A percentile compares a stretch with the other conserved stretches of the same genome.
Conservation (phyloP, 2,329 filamentous ascomycete species). For the Penicillium paneum region DNA sequence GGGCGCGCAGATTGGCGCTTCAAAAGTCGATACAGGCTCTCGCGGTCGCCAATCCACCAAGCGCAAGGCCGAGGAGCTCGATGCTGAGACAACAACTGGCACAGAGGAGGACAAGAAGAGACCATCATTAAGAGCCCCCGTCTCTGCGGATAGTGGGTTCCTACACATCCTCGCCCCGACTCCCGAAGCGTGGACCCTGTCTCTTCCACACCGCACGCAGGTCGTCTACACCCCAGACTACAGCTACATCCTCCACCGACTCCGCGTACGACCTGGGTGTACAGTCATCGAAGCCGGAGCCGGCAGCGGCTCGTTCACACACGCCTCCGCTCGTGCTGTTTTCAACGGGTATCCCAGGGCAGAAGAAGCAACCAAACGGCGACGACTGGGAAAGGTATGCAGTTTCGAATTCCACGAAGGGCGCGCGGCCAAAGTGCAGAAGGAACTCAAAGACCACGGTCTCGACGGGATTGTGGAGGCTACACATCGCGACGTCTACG, state of each 20-base stretch:
- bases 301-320: constrained; percentile 52
- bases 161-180: constrained; percentile 50
- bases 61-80: constrained; percentile 46
- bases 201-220: constrained; percentile 52
- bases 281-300: constrained; percentile 52
- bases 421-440: constrained; percentile 40
- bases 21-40: constrained; percentile 87
- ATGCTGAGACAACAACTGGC: constrained; percentile 28
- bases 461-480: constrained; percentile 45
- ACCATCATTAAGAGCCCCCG: constrained; percentile 29
- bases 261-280: constrained; percentile 46
- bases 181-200: constrained; percentile 50
- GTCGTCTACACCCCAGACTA: constrained; percentile 55
- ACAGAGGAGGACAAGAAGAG: constrained; percentile 26
- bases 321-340: constrained; percentile 49
- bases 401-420: constrained; percentile 52
- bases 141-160: constrained; percentile 47
- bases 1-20: constrained; percentile 89
- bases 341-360: constrained; percentile 45
- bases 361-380: constrained; percentile 25
- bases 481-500: constrained; percentile 50
- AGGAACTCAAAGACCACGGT: constrained; percentile 46
- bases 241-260: constrained; percentile 51
- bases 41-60: constrained; percentile 63
- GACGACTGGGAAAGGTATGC: constrained; percentile 45